Conservation (phyloP, 129 eudicot genomes). For the Oenanthe sinensis region DNA sequence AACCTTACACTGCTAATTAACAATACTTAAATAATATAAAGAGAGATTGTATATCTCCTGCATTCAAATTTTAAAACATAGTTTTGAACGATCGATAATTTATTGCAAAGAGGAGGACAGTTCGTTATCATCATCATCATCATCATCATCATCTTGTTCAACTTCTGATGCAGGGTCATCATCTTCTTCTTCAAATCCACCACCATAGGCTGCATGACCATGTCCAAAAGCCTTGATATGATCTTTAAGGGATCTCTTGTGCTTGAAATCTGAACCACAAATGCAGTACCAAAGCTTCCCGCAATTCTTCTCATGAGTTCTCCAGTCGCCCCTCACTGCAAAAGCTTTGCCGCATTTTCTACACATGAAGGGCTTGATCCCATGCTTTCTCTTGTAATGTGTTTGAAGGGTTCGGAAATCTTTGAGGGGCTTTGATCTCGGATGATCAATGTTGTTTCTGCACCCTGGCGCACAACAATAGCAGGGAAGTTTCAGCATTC, state of each 20-base stretch:
- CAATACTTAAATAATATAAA: not conserved
- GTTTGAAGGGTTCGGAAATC: slow-evolving; percentile 81
- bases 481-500: slow-evolving; percentile 64
- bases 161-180: slow-evolving; percentile 20
- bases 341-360: slow-evolving; percentile 54
- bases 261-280: slow-evolving; percentile 81
- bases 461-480: slow-evolving; percentile 63
- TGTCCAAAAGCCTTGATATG: slow-evolving; percentile 64
- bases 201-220: slow-evolving; percentile 54
- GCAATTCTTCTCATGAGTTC: slow-evolving; percentile 81
- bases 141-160: slow-evolving; percentile 7
- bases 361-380: slow-evolving; percentile 50
- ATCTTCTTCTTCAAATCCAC: slow-evolving; percentile 16
- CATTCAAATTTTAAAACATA: not conserved
- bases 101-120: not conserved
- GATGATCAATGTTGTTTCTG: slow-evolving; percentile 63
- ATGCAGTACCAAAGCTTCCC: slow-evolving; percentile 70
- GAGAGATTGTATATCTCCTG: not conserved
- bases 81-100: not conserved
- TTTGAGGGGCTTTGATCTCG: slow-evolving; percentile 54
- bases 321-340: slow-evolving; percentile 75
- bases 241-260: slow-evolving; percentile 71
- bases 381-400: slow-evolving; percentile 78
- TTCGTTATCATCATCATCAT: not conserved
- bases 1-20: not conserved